Evolutionary conservation across 208 protist genomes (phyloP), one percentile per base, ranked within the genome.

Genomic region (Ichthyophonus hoferi): DNA sequence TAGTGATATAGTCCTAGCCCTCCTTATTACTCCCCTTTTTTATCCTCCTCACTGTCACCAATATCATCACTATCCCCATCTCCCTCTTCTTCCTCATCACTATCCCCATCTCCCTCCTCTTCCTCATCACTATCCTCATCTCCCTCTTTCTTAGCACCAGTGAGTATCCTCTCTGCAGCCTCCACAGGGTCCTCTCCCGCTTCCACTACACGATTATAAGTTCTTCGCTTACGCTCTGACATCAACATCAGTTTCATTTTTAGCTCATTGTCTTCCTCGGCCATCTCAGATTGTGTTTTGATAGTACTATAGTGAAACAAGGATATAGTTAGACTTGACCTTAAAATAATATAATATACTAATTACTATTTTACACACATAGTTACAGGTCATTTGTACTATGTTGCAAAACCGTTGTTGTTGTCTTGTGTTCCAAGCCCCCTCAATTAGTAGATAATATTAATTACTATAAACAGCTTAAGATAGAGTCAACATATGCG

Each of bases 181-280:
- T 35, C 35, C 1, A 2, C 76, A 1, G 79, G 82, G 78, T 43
- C 85, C 1, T 89, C 89, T 12, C 58, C 67, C 12, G 41, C 84
- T 1, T 82, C 85, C 1, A 41, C 67, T 3, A 39, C 85, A 79
- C 34, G 40, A 17, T 58, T 12, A 37, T 79, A 94, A 17, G 92
- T 77, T 83, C 93, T 90, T 79, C 93, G 90, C 43, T 95, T 83
- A 58, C 93, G 90, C 86, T 95, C 93, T 37, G 87, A 88, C 89
- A 95, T 88, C 1, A 42, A 33, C 85, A 58, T 86, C 31, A 91
- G 34, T 41, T 91, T 14, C 33, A 90, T 43, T 35, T 83, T 42
- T 79, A 93, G 90, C 77, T 81, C 86, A 14, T 58, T 31, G 40
- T 92, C 78, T 1, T 89, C 34, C 41, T 93, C 50, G 78, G 90